Base-by-base conservation (phyloP, 352 stramenopile species). In the Blastocystis sp. region DNA sequence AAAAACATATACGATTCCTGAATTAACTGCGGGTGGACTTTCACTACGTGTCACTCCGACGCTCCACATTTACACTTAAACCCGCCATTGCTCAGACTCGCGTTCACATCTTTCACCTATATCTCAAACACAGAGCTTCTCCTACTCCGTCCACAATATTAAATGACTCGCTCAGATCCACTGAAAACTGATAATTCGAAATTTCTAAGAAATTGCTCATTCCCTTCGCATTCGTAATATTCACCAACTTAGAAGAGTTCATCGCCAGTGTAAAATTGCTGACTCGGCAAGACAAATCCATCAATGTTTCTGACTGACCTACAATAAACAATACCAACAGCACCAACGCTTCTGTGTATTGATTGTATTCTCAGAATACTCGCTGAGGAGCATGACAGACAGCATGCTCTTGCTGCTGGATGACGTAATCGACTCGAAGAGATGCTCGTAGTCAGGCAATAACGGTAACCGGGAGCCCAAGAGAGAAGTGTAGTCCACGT, bases 61-160 rank as follows among this genome's bases (percentile, higher is more conserved):
- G 6, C n/a, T 11, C 18, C 2, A 84, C 1, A 20, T 3, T 18
- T 68, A 84, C 73, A 11, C 7, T 66, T 45, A 34, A 84, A 84
- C 13, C 29, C 20, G 15, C 53, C 26, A 47, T 84, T 84, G 4
- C 45, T 43, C 3, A 84, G 8, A 8, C 59, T n/a, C 0, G 43
- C 47, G 23, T 84, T 61, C n/a, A 68, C 54, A 47, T 84, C 73
- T 53, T 84, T 84, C 18, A 68, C 29, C 53, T 84, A 66, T 7
- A 11, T 55, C 20, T 84, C 53, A 53, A 34, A 18, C 2, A n/a
- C 20, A n/a, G 11, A 13, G 13, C 20, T 59, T 2, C 13, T n/a
- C 20, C 50, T 13, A 59, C 50, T 59, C 50, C 50, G 50, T 59
- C 50, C 11, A 59, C 50, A n/a, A 59, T n/a, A 43, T 54, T 54